phyloP scores from a whole-genome alignment of 805 yeast genomes.

The Tetrapisispora phaffii region DNA sequence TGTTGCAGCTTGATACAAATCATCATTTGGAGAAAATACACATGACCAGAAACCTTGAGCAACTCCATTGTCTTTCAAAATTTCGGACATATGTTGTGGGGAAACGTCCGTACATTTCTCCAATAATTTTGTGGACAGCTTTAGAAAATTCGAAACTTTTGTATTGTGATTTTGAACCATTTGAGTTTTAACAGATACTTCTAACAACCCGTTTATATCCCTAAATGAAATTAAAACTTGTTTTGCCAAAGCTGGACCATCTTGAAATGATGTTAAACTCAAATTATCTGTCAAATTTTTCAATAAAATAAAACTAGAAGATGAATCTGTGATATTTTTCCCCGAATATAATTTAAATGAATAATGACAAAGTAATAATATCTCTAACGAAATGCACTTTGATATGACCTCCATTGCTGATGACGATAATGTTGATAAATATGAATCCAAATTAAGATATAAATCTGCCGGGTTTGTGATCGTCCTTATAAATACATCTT shows the following conservation, averaged over 20 bases:
- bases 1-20: conserved; percentile 57
- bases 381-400: conserved; percentile 38
- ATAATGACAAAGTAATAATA: conserved; percentile 34
- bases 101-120: conserved; percentile 34
- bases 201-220: conserved; percentile 26
- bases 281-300: conserved; percentile 20
- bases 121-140: conserved; percentile 28
- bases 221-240: conserved; percentile 23
- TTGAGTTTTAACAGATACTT: conserved; percentile 17
- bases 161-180: conserved; percentile 19
- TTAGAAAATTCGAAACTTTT: conserved; percentile 23
- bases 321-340: conserved; percentile 19
- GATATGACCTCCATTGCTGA: conserved; percentile 33
- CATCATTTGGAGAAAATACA: conserved; percentile 50
- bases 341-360: conserved; percentile 30
- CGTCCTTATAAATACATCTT: conserved; percentile 26
- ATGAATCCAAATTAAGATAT: conserved; percentile 23
- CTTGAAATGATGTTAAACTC: conserved; percentile 22
- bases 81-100: conserved; percentile 28
- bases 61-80: conserved; percentile 36
- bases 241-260: conserved; percentile 26
- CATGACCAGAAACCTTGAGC: conserved; percentile 67
- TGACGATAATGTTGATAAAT: conserved; percentile 27
- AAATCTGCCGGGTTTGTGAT: conserved; percentile 24
- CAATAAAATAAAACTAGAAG: conserved; percentile 27